A percentile compares a stretch with the other conserved stretches of the same genome.
These are phyloP conservation scores for Apiotrichum akiyoshidainum DNA, from an alignment of 1,284 basidiomycete species.

Conservation along the genomic window DNA sequence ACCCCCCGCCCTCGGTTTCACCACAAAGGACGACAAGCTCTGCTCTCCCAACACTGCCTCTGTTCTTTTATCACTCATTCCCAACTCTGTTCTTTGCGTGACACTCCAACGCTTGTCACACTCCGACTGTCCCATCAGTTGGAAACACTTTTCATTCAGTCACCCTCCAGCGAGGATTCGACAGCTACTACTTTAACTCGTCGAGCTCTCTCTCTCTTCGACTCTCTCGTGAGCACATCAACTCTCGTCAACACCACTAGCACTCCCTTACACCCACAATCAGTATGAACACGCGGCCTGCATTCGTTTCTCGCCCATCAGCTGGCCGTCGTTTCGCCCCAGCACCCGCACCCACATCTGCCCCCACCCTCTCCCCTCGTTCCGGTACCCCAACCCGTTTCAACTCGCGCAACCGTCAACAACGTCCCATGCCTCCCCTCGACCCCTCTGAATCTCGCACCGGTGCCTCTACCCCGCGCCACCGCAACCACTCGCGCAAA, in stretches of 20 bases:
- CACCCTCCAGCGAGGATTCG: no score
- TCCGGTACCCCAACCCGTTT: constrained; percentile 9
- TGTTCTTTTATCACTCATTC: background rate
- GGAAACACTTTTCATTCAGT: no score
- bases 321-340: constrained; percentile 1
- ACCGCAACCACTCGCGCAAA: constrained; percentile 9
- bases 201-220: background rate
- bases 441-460: background rate
- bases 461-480: constrained; percentile 2
- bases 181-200: no score
- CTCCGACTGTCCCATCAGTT: no score
- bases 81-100: background rate
- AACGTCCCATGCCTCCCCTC: background rate
- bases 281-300: background rate
- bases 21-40: no score
- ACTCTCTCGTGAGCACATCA: background rate
- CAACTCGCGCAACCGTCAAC: constrained; percentile 5
- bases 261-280: background rate
- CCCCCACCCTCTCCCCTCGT: background rate
- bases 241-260: background rate
- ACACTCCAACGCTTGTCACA: background rate
- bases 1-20: no score
- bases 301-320: background rate
- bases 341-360: background rate
- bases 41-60: no score